A percentile compares a stretch with the other conserved stretches of the same genome.
phyloP scores from a whole-genome alignment of 768 basidiomycete genomes.

The Mycena polygramma region DNA sequence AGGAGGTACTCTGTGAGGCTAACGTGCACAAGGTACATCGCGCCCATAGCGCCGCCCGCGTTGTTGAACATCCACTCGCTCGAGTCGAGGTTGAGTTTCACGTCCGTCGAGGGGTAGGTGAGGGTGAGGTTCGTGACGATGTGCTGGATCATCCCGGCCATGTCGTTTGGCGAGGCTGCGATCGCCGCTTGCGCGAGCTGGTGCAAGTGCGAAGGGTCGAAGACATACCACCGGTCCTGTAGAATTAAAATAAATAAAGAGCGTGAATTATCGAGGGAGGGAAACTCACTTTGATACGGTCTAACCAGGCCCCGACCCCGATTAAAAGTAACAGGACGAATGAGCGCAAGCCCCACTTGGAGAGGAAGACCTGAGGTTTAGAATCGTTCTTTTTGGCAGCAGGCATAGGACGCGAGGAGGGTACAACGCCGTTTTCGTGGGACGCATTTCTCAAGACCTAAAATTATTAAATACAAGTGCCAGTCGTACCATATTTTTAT shows the following conservation, averaged over 20 bases:
- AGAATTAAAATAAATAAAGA: not conserved
- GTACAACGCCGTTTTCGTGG: not conserved
- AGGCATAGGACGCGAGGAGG: slow-evolving; percentile 8
- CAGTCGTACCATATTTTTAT: slow-evolving; percentile 21
- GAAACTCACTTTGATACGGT: slow-evolving; percentile 23
- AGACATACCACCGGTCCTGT: slow-evolving; percentile 43
- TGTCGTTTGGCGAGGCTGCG: slow-evolving; percentile 62
- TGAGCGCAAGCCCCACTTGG: slow-evolving; percentile 18
- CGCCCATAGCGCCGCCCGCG: slow-evolving; percentile 97
- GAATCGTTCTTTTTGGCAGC: not conserved
- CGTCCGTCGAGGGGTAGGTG: slow-evolving; percentile 71
- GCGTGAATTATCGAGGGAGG: not conserved
- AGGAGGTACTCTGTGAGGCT: slow-evolving; percentile 97
- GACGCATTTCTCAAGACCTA: not conserved
- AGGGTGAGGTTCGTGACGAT: slow-evolving; percentile 84
- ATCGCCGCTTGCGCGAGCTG: slow-evolving; percentile 82
- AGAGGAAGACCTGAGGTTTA: not conserved
- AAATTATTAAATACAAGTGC: not conserved
- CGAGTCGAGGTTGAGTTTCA: slow-evolving; percentile 68
- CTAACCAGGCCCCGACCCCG: slow-evolving; percentile 14
- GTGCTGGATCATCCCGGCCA: slow-evolving; percentile 80
- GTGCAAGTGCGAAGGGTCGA: slow-evolving; percentile 81
- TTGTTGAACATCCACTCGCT: slow-evolving; percentile 97
- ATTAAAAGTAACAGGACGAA: slow-evolving; percentile 17
- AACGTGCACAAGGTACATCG: slow-evolving; percentile 97